Evolutionary conservation across 352 stramenopile genomes (phyloP), one percentile per base, ranked within the genome.

Genomic region (Phytophthora fragariae): DNA sequence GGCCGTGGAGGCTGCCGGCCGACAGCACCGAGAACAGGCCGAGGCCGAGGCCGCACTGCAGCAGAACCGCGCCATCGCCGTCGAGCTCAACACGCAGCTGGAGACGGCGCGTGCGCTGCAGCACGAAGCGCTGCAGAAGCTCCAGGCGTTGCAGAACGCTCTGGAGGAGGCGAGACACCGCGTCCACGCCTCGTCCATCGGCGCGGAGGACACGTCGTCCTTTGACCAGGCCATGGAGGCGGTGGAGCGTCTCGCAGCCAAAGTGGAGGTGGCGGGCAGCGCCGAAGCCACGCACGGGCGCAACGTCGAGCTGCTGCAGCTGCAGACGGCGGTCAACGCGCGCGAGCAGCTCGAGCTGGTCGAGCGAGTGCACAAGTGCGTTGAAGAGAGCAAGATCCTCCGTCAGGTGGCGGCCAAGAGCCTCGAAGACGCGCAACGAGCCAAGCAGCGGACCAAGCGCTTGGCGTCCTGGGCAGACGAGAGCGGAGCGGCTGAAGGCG

Each of bases 381-480:
- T 73, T 0, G 73, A 83, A 17, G 67, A 92, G 63, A 72, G 80
- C 2, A 70, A 80, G 41, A 65, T 70, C 6, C 68, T 92, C 5
- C 84, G 85, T 9, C 73, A 88, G 49, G 62, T 79, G 0, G 86
- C 86, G 0, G 74, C 84, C 0, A 70, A 73, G 10, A 89, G 75
- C 35, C 63, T 94, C 0, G 80, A 92, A 53, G 76, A 88, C 17
- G 88, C 86, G 3, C 88, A 93, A 54, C 72, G 75, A 1, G 79
- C 80, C 10, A 92, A 94, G 70, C 75, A 91, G 29, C 62, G 79
- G 39, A 75, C 82, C 4, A 76, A 71, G 9, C 80, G 83, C 4
- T 49, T 94, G 2, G 82, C 82, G 39, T 90, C 85, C 8, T 94
- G 88, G 88, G 86, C 76, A 12, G 65, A 81, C 9, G 69, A 73